phyloP scores from a whole-genome alignment of 345 rosid genomes.

The Pistacia vera region DNA sequence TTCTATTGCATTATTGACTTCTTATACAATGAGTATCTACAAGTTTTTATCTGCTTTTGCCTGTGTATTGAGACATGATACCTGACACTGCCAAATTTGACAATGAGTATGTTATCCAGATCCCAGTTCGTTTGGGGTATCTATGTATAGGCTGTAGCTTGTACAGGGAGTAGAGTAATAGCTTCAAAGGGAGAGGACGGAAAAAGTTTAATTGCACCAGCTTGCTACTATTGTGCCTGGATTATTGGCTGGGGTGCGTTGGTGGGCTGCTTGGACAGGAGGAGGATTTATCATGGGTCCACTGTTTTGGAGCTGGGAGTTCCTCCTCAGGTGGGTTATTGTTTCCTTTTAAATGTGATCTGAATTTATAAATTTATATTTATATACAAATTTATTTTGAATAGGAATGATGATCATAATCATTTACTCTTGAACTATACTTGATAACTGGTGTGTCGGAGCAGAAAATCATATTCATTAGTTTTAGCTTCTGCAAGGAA shows the following conservation, averaged over 20 bases:
- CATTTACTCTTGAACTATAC: not conserved
- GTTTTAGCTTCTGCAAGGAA: not conserved
- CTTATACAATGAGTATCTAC: not conserved
- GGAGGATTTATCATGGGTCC: constrained; percentile 53
- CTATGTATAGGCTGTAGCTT: constrained; percentile 33
- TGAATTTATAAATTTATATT: not conserved
- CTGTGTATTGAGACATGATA: not conserved
- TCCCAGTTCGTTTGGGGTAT: constrained; percentile 41
- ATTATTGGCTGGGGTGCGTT: constrained; percentile 34
- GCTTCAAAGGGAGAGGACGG: constrained; percentile 34
- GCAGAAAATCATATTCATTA: not conserved
- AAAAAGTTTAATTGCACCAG: constrained; percentile 25
- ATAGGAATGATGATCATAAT: not conserved
- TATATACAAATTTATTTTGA: not conserved
- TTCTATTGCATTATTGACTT: not conserved
- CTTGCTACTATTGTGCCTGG: constrained; percentile 31
- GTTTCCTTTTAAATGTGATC: not conserved
- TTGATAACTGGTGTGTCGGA: not conserved
- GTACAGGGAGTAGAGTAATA: constrained; percentile 35
- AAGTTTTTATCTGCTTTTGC: not conserved
- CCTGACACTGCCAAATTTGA: not conserved
- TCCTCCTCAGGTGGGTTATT: constrained; percentile 38
- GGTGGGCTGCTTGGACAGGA: constrained; percentile 43
- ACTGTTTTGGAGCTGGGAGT: constrained; percentile 43
- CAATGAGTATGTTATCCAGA: constrained; percentile 22